Evolutionary conservation across 305 asterid genomes (phyloP).

Genomic region (Solanum chacoense): DNA sequence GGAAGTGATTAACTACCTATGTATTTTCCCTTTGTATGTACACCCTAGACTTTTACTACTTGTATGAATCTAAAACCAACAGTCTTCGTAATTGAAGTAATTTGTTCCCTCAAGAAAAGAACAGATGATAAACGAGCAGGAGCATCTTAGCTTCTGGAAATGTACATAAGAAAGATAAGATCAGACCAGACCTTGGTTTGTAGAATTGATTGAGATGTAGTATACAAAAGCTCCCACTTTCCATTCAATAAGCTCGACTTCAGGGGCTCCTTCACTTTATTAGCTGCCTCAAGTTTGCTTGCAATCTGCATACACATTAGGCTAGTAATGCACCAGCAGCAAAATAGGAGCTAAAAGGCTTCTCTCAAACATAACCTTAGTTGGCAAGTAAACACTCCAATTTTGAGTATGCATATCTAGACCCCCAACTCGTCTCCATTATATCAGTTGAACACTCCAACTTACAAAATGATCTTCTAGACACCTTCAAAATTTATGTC

Average conservation of each 20-base stretch:
- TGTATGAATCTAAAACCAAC: not conserved
- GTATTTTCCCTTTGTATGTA: not conserved
- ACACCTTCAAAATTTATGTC: not conserved
- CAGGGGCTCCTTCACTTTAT: conserved; percentile 48
- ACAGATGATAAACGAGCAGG: not conserved
- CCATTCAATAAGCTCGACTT: conserved; percentile 43
- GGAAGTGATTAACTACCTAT: not conserved
- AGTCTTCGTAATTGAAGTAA: not conserved
- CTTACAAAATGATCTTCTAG: not conserved
- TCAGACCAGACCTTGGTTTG: conserved; percentile 26
- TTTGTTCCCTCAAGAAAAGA: not conserved
- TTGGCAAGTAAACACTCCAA: not conserved
- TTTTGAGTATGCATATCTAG: not conserved
- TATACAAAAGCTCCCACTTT: conserved; percentile 60
- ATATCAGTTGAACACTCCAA: not conserved
- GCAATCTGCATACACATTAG: conserved; percentile 32
- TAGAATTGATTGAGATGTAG: conserved; percentile 50
- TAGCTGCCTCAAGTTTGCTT: conserved; percentile 38
- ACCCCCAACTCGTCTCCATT: not conserved
- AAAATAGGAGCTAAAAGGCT: not conserved
- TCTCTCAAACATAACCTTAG: not conserved
- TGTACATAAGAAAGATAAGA: not conserved
- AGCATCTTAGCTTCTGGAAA: not conserved
- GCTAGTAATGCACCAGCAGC: not conserved
- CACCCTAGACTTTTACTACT: not conserved